phyloP scores from a whole-genome alignment of 768 basidiomycete genomes.

The Suillus sp. region DNA sequence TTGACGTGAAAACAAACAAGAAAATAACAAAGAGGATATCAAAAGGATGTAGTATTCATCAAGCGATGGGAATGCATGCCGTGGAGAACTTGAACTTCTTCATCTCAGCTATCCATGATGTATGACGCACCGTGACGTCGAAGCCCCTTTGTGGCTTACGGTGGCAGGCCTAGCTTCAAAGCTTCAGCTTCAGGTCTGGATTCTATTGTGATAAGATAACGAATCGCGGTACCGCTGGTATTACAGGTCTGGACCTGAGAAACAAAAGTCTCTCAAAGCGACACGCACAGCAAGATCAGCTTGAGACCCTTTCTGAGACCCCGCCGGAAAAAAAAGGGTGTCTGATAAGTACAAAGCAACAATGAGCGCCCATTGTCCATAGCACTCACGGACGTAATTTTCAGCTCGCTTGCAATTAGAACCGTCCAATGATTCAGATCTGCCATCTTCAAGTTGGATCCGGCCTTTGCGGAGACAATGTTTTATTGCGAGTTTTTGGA shows the following conservation, averaged over 20 bases:
- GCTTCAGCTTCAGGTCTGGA: too few relatives aligned
- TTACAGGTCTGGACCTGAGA: background rate
- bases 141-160: background rate
- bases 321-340: conserved; percentile 22
- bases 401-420: conserved; percentile 47
- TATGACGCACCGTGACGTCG: background rate
- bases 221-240: background rate
- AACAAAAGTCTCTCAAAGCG: background rate
- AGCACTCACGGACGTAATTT: conserved; percentile 53
- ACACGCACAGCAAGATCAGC: conserved; percentile 3
- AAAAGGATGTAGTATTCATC: background rate
- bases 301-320: background rate
- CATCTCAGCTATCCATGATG: background rate
- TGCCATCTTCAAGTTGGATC: conserved; percentile 65
- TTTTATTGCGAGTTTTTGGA: conserved; percentile 12
- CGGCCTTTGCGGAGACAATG: conserved; percentile 70
- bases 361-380: background rate
- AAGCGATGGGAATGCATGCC: background rate
- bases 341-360: conserved; percentile 15
- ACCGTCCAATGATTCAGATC: conserved; percentile 15
- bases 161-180: too few relatives aligned
- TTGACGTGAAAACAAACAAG: conserved; percentile 4
- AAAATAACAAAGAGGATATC: background rate
- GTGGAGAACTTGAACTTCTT: too few relatives aligned
- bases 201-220: background rate